Percentiles rank a stretch among this genome's conserved stretches.
Evolutionary conservation across 2,329 filamentous ascomycete species (phyloP).

Genomic region (Neoarthrinium moseri): DNA sequence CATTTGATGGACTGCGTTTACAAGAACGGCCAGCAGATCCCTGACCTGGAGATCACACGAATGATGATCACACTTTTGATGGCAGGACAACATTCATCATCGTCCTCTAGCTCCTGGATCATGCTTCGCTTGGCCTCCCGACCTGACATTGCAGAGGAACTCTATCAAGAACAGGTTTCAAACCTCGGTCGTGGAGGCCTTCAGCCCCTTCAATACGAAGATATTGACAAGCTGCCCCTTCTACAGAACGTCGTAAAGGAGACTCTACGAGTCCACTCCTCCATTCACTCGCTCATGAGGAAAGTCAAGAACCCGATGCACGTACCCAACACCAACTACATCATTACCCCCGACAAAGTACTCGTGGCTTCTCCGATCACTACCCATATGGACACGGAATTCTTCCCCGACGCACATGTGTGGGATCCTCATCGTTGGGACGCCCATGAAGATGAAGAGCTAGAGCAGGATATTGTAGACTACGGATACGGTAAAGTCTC

Average conservation of each 20-base stretch:
- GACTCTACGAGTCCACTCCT: conserved; percentile 68
- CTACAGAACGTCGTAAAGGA: conserved; percentile 67
- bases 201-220: conserved; percentile 55
- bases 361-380: conserved; percentile 43
- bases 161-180: conserved; percentile 64
- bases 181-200: conserved; percentile 52
- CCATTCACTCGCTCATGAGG: conserved; percentile 73
- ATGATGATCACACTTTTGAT: conserved; percentile 87
- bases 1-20: conserved; percentile 69
- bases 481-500: conserved; percentile 29
- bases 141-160: conserved; percentile 67
- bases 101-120: conserved; percentile 76
- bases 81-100: conserved; percentile 80
- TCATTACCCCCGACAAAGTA: conserved; percentile 51
- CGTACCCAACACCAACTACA: conserved; percentile 54
- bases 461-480: conserved; percentile 18
- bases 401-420: conserved; percentile 57
- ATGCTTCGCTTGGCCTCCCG: conserved; percentile 69
- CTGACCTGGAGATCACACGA: conserved; percentile 75
- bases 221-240: conserved; percentile 59
- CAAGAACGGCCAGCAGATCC: conserved; percentile 67
- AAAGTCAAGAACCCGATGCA: conserved; percentile 67
- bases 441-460: conserved; percentile 10
- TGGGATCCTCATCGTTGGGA: conserved; percentile 69
- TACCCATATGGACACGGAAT: conserved; percentile 47